phyloP scores from a whole-genome alignment of 169 alveolate genomes.

The Theileria orientalis region DNA sequence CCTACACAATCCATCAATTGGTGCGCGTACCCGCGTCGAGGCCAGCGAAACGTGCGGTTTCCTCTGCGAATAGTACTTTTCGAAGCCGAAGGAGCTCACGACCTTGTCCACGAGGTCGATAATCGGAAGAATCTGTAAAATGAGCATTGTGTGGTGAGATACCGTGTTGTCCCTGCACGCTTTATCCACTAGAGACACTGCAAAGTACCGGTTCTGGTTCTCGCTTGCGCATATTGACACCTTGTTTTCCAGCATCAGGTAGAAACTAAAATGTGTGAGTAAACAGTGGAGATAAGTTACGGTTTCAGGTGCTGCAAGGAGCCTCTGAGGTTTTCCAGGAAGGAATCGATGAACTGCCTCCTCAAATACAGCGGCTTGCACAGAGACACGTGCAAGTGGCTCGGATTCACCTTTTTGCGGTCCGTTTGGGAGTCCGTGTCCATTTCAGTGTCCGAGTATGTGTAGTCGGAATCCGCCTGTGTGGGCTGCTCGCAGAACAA shows the following conservation, averaged over 20 bases:
- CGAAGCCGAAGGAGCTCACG: constrained; percentile 48
- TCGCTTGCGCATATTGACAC: constrained; percentile 57
- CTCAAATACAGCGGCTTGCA: constrained; percentile 60
- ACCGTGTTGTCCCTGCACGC: constrained; percentile 38
- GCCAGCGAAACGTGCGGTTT: constrained; percentile 65
- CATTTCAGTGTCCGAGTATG: constrained; percentile 2
- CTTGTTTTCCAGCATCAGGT: constrained; percentile 38
- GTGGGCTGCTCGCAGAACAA: constrained; percentile 1
- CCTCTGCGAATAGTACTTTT: constrained; percentile 54
- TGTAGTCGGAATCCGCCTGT: constrained; percentile 28
- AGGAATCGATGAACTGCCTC: constrained; percentile 56
- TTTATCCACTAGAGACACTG: constrained; percentile 52
- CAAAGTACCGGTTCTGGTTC: constrained; percentile 39
- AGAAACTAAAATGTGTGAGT: constrained; percentile 17
- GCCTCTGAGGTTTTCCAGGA: constrained; percentile 30
- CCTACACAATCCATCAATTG: background rate
- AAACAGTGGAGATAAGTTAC: background rate
- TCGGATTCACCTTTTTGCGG: background rate
- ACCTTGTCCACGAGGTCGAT: constrained; percentile 58
- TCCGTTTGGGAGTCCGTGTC: background rate
- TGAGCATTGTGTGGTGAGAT: background rate
- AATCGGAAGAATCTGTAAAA: constrained; percentile 38
- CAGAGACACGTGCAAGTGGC: constrained; percentile 42
- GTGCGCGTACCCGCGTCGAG: constrained; percentile 40
- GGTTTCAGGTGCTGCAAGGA: constrained; percentile 23